Evolutionary conservation across 208 protist genomes (phyloP), one percentile per base, ranked within the genome.

Genomic region (Endotrypanum monterogeii): DNA sequence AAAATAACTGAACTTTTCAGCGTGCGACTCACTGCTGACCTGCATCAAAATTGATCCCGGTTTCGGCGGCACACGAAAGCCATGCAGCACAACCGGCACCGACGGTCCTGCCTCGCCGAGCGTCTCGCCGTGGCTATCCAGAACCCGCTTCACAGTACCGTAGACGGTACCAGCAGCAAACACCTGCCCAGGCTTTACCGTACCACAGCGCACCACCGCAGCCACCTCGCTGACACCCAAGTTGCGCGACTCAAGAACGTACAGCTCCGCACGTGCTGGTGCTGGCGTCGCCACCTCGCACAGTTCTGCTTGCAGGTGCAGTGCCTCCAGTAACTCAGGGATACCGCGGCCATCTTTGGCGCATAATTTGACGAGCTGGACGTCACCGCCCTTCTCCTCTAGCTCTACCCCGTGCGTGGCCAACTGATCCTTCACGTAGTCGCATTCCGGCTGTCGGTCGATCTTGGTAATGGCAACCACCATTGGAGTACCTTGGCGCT

Each of bases 391-490:
- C 39, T 95, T 86, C 70, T 98, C 93, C 79, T 99, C 98, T 12
- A 98, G 65, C 52, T 96, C 83, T 18, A 99, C 69, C 35, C 86
- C 88, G 80, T 88, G 71, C 37, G 78, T 74, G 1, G 92, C 52
- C 32, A 99, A 95, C 57, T 97, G 87, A 7, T 88, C 32, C 74
- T 95, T 96, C 8, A 98, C 80, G 32, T 78, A 56, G 18, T 98
- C 85, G 60, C 84, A 60, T 67, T 99, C 87, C 0, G 86, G 90
- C 39, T 90, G 83, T 30, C 98, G 95, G 80, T 99, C 99, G 39
- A 98, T 98, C 88, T 99, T 99, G 37, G 98, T 99, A 72, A 99
- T 90, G 8, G 97, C 98, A 0, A 99, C 95, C 35, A 99, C 83
- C 52, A 99, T 83, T 12, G 98, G 97, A 12, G 93, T 89, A 46